Conservation (phyloP, 768 basidiomycete genomes). For the Boletus rufocinnamomeus region DNA sequence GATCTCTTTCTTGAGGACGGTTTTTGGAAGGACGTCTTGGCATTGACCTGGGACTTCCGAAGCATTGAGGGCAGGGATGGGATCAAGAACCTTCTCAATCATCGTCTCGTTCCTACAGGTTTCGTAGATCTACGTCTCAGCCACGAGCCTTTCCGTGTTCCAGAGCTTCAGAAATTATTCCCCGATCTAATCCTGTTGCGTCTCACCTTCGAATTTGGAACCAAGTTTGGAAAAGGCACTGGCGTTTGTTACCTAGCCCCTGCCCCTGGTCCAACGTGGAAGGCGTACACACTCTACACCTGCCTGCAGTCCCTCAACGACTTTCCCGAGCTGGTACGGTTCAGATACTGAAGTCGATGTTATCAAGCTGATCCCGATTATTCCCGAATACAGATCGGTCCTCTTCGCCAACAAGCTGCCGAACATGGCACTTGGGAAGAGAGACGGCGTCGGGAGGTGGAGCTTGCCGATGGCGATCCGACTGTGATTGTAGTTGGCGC, state of each 20-base stretch:
- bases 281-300: slow-evolving; percentile 60
- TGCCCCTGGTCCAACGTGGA: slow-evolving; percentile 48
- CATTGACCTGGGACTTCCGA: slow-evolving; percentile 58
- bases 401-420: slow-evolving; percentile 42
- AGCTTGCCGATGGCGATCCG: slow-evolving; percentile 52
- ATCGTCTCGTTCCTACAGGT: slow-evolving; percentile 37
- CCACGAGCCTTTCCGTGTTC: slow-evolving; percentile 26
- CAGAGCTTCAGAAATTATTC: slow-evolving; percentile 42
- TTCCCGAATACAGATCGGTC: slow-evolving; percentile 32
- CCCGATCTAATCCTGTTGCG: slow-evolving; percentile 62
- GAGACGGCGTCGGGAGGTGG: slow-evolving; percentile 42
- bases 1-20: slow-evolving; percentile 34
- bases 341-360: background rate
- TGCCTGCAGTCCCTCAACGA: slow-evolving; percentile 59
- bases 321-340: slow-evolving; percentile 48
- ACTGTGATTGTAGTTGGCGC: slow-evolving; percentile 64
- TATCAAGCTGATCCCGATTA: background rate
- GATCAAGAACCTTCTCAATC: slow-evolving; percentile 42
- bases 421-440: slow-evolving; percentile 60
- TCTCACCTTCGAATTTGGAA: slow-evolving; percentile 56
- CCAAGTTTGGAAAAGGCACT: slow-evolving; percentile 48
- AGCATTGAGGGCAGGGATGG: slow-evolving; percentile 44
- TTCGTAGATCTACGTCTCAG: slow-evolving; percentile 21
- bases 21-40: slow-evolving; percentile 55
- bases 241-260: slow-evolving; percentile 60